These are phyloP conservation scores for Geotrichum reessii DNA, from an alignment of 1,139 yeast genomes.

Conservation along the genomic window DNA sequence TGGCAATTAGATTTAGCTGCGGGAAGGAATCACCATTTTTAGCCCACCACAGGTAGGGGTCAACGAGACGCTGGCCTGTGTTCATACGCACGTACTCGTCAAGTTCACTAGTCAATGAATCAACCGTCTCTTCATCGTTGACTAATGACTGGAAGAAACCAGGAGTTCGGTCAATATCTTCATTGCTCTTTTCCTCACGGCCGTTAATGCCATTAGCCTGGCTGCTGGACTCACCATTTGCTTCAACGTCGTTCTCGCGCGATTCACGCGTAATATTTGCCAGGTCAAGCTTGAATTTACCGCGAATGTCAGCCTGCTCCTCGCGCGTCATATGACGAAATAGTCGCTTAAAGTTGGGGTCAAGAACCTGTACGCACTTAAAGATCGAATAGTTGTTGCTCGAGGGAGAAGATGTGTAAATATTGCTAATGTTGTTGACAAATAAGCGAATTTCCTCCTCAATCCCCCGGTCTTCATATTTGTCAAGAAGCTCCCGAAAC, in stretches of 20 bases:
- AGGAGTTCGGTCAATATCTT: slow-evolving; percentile 10
- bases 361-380: slow-evolving; percentile 17
- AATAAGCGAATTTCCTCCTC: slow-evolving; percentile 8
- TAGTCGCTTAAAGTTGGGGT: slow-evolving; percentile 19
- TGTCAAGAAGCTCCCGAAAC: slow-evolving; percentile 3
- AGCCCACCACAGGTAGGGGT: slow-evolving; percentile 20
- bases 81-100: slow-evolving; percentile 16
- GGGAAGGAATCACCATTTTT: slow-evolving; percentile 18
- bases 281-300: slow-evolving; percentile 8
- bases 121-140: slow-evolving; percentile 15
- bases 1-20: slow-evolving; percentile 12
- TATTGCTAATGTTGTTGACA: slow-evolving; percentile 3
- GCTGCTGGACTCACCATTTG: neutral
- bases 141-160: slow-evolving; percentile 19
- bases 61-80: slow-evolving; percentile 18
- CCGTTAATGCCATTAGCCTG: neutral
- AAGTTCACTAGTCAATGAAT: slow-evolving; percentile 14
- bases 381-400: slow-evolving; percentile 13
- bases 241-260: neutral
- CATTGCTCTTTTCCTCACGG: neutral
- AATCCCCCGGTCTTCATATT: slow-evolving; percentile 1
- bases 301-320: slow-evolving; percentile 15
- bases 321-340: slow-evolving; percentile 18
- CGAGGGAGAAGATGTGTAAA: slow-evolving; percentile 3
- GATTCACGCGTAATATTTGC: slow-evolving; percentile 11